Conservation (phyloP, 306 rosid species). For the Prunus kanzakura region DNA sequence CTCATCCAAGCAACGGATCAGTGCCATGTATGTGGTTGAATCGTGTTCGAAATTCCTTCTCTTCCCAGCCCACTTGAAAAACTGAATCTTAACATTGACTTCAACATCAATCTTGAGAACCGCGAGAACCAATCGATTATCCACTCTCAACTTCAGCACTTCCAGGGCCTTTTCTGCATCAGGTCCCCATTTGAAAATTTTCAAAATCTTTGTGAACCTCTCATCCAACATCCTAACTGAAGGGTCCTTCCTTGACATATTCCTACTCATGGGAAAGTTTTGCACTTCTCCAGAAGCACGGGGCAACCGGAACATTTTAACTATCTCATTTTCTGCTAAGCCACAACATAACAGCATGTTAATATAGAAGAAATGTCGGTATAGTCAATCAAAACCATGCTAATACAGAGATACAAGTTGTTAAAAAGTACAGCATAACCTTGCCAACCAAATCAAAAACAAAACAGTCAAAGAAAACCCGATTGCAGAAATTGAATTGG, state of each 20-base stretch:
- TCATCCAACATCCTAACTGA: constrained; percentile 67
- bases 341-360: constrained; percentile 30
- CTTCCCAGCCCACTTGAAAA: constrained; percentile 88
- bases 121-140: constrained; percentile 72
- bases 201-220: constrained; percentile 83
- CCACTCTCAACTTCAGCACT: constrained; percentile 77
- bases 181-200: constrained; percentile 91
- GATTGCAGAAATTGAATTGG: neutral
- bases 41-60: constrained; percentile 72
- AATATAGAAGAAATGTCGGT: constrained; percentile 1
- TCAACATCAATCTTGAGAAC: constrained; percentile 80
- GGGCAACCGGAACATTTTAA: constrained; percentile 65
- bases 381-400: neutral
- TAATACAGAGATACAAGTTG: neutral
- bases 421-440: neutral
- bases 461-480: neutral
- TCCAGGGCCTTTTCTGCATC: constrained; percentile 95
- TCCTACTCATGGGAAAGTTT: constrained; percentile 29
- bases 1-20: constrained; percentile 70
- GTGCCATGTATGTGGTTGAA: constrained; percentile 61
- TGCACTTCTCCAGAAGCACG: constrained; percentile 30
- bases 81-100: constrained; percentile 65
- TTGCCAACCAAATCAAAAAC: neutral
- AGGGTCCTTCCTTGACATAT: constrained; percentile 42
- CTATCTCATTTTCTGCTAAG: constrained; percentile 73